A percentile compares a stretch with the other conserved stretches of the same genome.
Conservation (phyloP, 177 flowering plant species). For the Vitis hybrid region DNA sequence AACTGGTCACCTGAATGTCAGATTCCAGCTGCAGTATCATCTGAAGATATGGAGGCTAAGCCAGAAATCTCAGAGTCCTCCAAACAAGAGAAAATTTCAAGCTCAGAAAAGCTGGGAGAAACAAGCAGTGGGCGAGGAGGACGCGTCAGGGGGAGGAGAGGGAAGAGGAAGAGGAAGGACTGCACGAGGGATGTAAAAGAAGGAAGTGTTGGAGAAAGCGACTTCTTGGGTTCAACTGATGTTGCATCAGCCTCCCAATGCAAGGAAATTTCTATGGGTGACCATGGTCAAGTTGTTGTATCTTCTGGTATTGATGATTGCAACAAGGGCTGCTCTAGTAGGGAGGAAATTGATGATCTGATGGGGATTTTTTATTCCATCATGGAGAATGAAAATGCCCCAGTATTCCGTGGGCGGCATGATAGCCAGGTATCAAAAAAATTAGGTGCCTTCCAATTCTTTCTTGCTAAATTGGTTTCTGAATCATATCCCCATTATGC, state of each 20-base stretch:
- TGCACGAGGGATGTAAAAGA: slow-evolving; percentile 40
- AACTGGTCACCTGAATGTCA: slow-evolving; percentile 36
- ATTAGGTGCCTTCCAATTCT: background rate
- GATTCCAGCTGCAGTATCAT: slow-evolving; percentile 20
- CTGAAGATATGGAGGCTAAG: slow-evolving; percentile 28
- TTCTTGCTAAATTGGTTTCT: background rate
- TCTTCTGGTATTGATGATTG: slow-evolving; percentile 21
- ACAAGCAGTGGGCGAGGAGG: slow-evolving; percentile 18
- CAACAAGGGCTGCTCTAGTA: slow-evolving; percentile 4
- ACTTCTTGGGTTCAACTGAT: slow-evolving; percentile 36
- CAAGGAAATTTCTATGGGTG: slow-evolving; percentile 37
- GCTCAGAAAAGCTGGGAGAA: slow-evolving; percentile 19
- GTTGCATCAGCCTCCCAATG: slow-evolving; percentile 17
- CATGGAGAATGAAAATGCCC: slow-evolving; percentile 39
- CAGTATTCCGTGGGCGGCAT: slow-evolving; percentile 50
- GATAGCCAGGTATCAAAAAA: slow-evolving; percentile 66
- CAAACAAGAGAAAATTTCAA: slow-evolving; percentile 22
- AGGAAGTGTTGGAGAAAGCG: slow-evolving; percentile 51
- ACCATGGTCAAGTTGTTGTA: slow-evolving; percentile 20
- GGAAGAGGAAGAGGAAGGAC: slow-evolving; percentile 76
- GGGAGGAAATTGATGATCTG: slow-evolving; percentile 28
- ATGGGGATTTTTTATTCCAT: slow-evolving; percentile 42
- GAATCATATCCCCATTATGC: background rate
- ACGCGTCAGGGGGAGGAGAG: slow-evolving; percentile 55
- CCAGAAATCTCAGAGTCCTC: slow-evolving; percentile 18